Evolutionary conservation across 441 rosid species (phyloP).

Genomic region (Kokia cookei): DNA sequence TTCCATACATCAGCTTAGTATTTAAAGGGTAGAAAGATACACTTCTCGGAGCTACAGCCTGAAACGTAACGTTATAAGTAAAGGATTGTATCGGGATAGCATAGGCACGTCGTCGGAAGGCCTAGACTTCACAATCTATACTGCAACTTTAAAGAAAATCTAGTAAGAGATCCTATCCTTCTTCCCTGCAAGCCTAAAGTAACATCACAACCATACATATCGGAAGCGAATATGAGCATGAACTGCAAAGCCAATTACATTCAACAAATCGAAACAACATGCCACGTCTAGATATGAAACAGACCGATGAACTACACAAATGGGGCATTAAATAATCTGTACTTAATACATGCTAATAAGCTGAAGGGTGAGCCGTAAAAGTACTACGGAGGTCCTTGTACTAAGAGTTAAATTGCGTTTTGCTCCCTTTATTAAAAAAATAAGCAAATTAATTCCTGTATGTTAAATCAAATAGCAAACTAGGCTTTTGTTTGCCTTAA

Average conservation of each 20-base stretch:
- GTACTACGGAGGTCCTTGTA: no score
- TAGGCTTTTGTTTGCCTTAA: no score
- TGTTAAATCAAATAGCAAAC: no score
- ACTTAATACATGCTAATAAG: no score
- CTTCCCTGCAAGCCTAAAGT: background rate
- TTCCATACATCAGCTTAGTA: conserved; percentile 40
- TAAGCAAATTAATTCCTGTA: no score
- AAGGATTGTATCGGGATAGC: background rate
- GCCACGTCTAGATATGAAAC: background rate
- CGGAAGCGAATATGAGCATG: background rate
- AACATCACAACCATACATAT: background rate
- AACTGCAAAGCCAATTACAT: background rate
- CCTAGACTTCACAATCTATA: background rate
- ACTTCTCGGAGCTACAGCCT: background rate
- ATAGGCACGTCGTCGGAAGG: background rate
- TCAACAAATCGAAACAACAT: background rate
- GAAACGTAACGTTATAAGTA: background rate
- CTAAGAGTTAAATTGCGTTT: no score
- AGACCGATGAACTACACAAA: no score
- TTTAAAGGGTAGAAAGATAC: background rate
- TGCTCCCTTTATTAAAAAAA: no score
- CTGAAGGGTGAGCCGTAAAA: no score
- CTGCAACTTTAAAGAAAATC: background rate
- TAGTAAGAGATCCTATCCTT: background rate
- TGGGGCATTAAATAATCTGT: no score